phyloP scores from a whole-genome alignment of 257 asterid species.

The Solanum ossicruentum region DNA sequence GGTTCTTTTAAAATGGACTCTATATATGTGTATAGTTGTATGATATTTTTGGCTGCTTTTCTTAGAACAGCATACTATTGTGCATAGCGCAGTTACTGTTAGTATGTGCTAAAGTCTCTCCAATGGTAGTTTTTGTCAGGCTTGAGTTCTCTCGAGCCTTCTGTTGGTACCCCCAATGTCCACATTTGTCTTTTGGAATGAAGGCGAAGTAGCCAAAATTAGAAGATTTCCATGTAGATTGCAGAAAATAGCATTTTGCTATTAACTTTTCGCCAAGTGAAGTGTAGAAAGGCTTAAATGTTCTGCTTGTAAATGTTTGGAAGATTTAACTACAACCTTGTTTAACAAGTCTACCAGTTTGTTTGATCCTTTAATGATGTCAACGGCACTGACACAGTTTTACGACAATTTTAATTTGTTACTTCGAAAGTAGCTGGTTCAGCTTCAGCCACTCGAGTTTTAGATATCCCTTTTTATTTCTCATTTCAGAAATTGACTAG shows the following conservation, averaged over 20 bases:
- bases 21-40: background rate
- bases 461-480: background rate
- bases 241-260: background rate
- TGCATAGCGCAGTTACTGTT: background rate
- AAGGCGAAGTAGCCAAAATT: background rate
- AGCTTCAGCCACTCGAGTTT: background rate
- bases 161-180: background rate
- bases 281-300: background rate
- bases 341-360: background rate
- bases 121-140: background rate
- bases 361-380: background rate
- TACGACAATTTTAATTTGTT: background rate
- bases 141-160: background rate
- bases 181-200: background rate
- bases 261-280: background rate
- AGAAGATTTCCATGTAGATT: background rate
- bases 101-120: background rate
- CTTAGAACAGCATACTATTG: background rate
- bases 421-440: background rate
- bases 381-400: background rate
- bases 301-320: background rate
- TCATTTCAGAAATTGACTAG: background rate
- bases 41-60: background rate
- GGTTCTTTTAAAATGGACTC: background rate
- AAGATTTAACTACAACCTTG: background rate